Percentiles rank a stretch among this genome's conserved stretches.
Evolutionary conservation across 768 basidiomycete species (phyloP).

Genomic region (Pleurotus eryngii): DNA sequence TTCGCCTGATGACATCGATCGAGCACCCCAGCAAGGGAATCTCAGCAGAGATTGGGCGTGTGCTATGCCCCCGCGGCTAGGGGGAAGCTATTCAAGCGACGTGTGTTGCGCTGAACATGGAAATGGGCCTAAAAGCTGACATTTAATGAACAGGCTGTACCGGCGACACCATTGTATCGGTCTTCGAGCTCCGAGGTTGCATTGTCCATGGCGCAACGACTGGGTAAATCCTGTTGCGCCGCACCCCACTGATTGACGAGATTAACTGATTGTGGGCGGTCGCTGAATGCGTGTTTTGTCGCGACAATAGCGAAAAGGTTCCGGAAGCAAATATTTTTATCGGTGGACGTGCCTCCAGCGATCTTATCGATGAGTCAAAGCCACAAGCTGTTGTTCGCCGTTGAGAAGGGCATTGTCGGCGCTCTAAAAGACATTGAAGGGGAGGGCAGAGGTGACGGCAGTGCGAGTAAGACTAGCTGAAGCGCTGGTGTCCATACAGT

Average conservation of each 20-base stretch:
- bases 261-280: constrained; percentile 4
- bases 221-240: constrained; percentile 51
- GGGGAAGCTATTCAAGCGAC: constrained; percentile 18
- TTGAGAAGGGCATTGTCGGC: constrained; percentile 59
- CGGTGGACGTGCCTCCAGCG: constrained; percentile 50
- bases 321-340: constrained; percentile 67
- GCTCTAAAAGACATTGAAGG: constrained; percentile 36
- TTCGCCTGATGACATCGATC: constrained; percentile 38
- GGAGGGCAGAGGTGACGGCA: not conserved
- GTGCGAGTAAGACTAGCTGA: not conserved
- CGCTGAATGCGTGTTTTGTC: constrained; percentile 7
- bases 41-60: constrained; percentile 79
- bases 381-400: constrained; percentile 44
- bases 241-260: not conserved
- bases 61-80: constrained; percentile 61
- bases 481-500: not conserved
- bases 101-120: not conserved
- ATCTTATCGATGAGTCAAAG: constrained; percentile 47
- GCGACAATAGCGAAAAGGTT: constrained; percentile 54
- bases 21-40: constrained; percentile 50
- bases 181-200: constrained; percentile 59
- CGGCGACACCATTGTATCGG: constrained; percentile 65
- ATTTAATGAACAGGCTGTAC: constrained; percentile 24
- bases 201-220: constrained; percentile 72
- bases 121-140: not conserved